A percentile compares a stretch with the other conserved stretches of the same genome.
phyloP scores from a whole-genome alignment of 176 grass and related monocot species.

The Saccharum officinarum region DNA sequence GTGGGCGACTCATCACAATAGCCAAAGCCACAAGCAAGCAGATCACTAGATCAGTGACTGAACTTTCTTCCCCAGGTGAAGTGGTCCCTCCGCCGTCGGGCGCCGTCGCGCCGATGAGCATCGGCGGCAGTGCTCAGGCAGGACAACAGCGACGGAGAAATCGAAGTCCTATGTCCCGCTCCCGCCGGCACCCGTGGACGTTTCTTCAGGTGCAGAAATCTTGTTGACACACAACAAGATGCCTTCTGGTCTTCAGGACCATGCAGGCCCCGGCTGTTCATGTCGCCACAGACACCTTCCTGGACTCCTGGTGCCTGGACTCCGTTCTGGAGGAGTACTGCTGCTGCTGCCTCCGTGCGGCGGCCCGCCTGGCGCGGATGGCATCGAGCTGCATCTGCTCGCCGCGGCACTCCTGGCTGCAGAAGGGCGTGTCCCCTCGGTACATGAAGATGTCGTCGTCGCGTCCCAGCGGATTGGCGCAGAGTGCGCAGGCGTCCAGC shows the following conservation, averaged over 20 bases:
- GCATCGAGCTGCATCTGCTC: constrained; percentile 68
- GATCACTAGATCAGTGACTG: too few relatives aligned
- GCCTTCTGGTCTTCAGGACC: background rate
- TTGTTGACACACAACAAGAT: background rate
- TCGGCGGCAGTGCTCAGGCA: too few relatives aligned
- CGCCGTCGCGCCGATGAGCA: too few relatives aligned
- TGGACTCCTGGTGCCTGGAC: background rate
- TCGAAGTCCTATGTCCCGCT: background rate
- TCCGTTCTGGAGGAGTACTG: background rate
- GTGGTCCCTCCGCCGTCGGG: too few relatives aligned
- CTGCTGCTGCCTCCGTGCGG: background rate
- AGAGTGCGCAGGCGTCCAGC: constrained; percentile 36
- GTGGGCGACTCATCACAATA: background rate
- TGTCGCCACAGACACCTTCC: constrained; percentile 38
- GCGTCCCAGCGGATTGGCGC: constrained; percentile 46
- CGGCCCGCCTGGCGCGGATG: background rate
- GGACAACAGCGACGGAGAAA: too few relatives aligned
- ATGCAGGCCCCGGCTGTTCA: background rate
- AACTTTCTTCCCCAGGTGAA: too few relatives aligned
- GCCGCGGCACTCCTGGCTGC: constrained; percentile 70
- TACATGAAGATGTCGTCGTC: constrained; percentile 79
- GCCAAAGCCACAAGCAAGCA: background rate
- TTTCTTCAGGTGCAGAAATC: background rate
- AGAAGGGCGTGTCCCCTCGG: constrained; percentile 75
- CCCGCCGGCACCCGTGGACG: background rate